These are phyloP conservation scores for Elsinoe necatrix DNA, from an alignment of 2,329 filamentous ascomycete species.

Conservation along the genomic window DNA sequence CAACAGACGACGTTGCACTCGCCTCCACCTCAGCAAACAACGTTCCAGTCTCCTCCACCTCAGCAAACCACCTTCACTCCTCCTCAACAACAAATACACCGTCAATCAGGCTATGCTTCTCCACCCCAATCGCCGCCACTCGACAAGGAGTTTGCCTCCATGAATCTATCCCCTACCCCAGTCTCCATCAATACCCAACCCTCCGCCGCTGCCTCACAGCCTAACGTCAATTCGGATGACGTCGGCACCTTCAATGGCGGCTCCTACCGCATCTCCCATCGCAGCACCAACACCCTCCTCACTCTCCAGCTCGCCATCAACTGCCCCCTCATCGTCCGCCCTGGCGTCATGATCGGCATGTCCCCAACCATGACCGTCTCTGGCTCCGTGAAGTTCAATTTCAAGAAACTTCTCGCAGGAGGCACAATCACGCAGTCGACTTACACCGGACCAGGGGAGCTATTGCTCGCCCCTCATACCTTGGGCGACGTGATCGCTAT, in stretches of 20 bases:
- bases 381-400: slow-evolving; percentile 72
- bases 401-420: slow-evolving; percentile 84
- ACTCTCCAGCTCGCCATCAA: slow-evolving; percentile 85
- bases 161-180: slow-evolving; percentile 28
- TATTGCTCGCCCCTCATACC: slow-evolving; percentile 70
- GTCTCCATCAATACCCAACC: slow-evolving; percentile 25
- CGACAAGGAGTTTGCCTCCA: slow-evolving; percentile 26
- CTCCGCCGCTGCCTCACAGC: slow-evolving; percentile 37
- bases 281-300: slow-evolving; percentile 81
- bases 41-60: slow-evolving; percentile 11
- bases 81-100: slow-evolving; percentile 18
- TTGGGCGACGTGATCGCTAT: slow-evolving; percentile 82
- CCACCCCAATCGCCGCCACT: slow-evolving; percentile 17
- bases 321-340: slow-evolving; percentile 72
- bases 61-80: slow-evolving; percentile 2
- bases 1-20: slow-evolving; percentile 15
- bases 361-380: slow-evolving; percentile 76
- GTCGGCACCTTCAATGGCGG: slow-evolving; percentile 97
- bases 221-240: slow-evolving; percentile 63
- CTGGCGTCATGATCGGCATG: slow-evolving; percentile 93
- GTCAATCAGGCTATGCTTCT: slow-evolving; percentile 8
- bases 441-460: slow-evolving; percentile 82
- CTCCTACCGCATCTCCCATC: slow-evolving; percentile 84
- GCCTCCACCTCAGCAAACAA: slow-evolving; percentile 14
- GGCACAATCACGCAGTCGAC: slow-evolving; percentile 70